Evolutionary conservation across 805 yeast species (phyloP).

Genomic region (Wickerhamomyces queroliae): DNA sequence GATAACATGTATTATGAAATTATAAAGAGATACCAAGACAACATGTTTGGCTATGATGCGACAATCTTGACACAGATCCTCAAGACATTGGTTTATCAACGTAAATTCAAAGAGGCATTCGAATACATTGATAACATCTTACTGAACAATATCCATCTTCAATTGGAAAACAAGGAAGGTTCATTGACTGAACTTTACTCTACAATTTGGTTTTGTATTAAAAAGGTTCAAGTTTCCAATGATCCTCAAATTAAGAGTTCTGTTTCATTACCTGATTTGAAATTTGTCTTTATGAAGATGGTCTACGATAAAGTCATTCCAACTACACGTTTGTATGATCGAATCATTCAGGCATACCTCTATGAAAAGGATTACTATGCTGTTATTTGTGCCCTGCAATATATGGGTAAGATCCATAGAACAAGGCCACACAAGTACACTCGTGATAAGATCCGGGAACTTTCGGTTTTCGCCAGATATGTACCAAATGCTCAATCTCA

Average conservation of each 20-base stretch:
- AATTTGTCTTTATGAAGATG: slow-evolving; percentile 20
- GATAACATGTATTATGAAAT: slow-evolving; percentile 24
- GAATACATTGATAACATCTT: slow-evolving; percentile 27
- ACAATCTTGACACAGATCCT: slow-evolving; percentile 33
- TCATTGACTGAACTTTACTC: slow-evolving; percentile 20
- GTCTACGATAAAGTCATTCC: slow-evolving; percentile 18
- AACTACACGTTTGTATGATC: slow-evolving; percentile 12
- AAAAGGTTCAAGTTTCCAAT: slow-evolving; percentile 9
- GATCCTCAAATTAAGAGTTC: no score
- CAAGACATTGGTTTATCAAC: slow-evolving; percentile 23
- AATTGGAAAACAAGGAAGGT: slow-evolving; percentile 3
- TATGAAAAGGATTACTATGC: slow-evolving; percentile 11
- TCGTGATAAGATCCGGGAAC: background rate
- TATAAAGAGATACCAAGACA: slow-evolving; percentile 24
- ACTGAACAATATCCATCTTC: slow-evolving; percentile 12
- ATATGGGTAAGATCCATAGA: slow-evolving; percentile 16
- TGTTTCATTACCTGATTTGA: slow-evolving; percentile 12
- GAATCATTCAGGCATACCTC: slow-evolving; percentile 14
- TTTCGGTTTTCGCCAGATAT: background rate
- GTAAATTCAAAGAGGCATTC: slow-evolving; percentile 26
- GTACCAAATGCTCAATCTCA: no score
- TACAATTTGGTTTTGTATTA: slow-evolving; percentile 26
- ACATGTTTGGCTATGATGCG: slow-evolving; percentile 27
- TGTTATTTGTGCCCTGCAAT: slow-evolving; percentile 17
- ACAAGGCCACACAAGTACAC: slow-evolving; percentile 5